Conservation (phyloP, 73 alveolate genomes). For the Diophrys appendiculata region DNA sequence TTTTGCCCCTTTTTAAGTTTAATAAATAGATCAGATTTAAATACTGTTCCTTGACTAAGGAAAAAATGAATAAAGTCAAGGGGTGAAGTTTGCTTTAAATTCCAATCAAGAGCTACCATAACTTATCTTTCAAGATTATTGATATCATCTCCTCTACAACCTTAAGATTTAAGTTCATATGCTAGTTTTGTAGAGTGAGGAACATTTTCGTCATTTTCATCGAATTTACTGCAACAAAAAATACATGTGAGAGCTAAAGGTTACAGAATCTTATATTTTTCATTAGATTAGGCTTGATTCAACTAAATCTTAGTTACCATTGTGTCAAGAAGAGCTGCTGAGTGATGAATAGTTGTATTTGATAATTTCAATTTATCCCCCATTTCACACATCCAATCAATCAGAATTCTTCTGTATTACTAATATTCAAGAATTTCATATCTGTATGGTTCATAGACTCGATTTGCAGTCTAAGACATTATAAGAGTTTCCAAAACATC, state of each 20-base stretch:
- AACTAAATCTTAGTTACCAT: conserved; percentile 3
- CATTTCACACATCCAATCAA: conserved; percentile 72
- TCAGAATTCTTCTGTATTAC: conserved; percentile 35
- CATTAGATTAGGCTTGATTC: conserved; percentile 5
- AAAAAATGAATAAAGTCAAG: conserved; percentile 41
- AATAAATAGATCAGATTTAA: conserved; percentile 27
- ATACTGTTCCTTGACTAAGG: conserved; percentile 54
- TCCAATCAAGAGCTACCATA: conserved; percentile 53
- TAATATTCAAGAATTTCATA: conserved; percentile 11
- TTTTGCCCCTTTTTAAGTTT: background rate
- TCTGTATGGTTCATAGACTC: conserved; percentile 4
- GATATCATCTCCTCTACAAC: conserved; percentile 16
- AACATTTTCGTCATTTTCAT: conserved; percentile 44
- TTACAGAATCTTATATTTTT: conserved; percentile 28
- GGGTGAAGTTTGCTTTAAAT: conserved; percentile 48
- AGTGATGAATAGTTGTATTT: conserved; percentile 54
- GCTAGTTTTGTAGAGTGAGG: conserved; percentile 16
- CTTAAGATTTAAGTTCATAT: conserved; percentile 1
- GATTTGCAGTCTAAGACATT: background rate
- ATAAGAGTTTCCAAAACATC: background rate
- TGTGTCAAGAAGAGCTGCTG: conserved; percentile 53
- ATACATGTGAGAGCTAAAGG: conserved; percentile 48
- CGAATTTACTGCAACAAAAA: conserved; percentile 45
- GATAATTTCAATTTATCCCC: conserved; percentile 49
- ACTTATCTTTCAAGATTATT: conserved; percentile 40